A percentile compares a stretch with the other conserved stretches of the same genome.
Conservation (phyloP, 2,329 filamentous ascomycete species). For the Torrubiellomyces zombiae region DNA sequence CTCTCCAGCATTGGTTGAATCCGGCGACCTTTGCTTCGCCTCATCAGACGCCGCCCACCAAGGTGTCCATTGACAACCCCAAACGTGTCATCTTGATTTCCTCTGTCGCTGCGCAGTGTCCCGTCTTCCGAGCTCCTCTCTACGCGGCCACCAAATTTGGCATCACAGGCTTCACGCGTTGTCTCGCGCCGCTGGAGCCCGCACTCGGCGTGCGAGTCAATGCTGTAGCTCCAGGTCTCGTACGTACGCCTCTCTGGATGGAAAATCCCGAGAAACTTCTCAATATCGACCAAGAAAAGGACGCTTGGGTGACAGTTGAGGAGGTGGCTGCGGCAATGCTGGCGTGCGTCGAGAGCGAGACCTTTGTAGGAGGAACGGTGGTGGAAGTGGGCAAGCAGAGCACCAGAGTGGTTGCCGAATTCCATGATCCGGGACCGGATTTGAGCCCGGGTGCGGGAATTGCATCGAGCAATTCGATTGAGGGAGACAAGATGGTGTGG, state of each 20-base stretch:
- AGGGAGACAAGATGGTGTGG: conserved; percentile 12
- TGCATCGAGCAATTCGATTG: conserved; percentile 10
- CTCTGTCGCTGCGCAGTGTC: conserved; percentile 19
- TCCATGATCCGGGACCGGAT: conserved; percentile 23
- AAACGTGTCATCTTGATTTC: conserved; percentile 22
- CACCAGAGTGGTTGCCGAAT: conserved; percentile 15
- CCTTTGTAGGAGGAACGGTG: conserved; percentile 21
- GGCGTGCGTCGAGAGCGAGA: conserved; percentile 16
- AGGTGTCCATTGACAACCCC: conserved; percentile 11
- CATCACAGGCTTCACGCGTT: conserved; percentile 23
- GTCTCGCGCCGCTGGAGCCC: conserved; percentile 18
- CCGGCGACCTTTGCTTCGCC: conserved; percentile 6
- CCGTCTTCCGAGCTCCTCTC: conserved; percentile 17
- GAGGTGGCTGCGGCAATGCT: conserved; percentile 29
- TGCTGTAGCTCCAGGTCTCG: conserved; percentile 26
- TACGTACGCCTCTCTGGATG: conserved; percentile 27
- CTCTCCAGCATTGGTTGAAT: conserved; percentile 20
- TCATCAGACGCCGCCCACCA: conserved; percentile 1
- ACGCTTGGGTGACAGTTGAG: conserved; percentile 23
- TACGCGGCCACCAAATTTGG: conserved; percentile 23
- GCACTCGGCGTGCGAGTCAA: conserved; percentile 20
- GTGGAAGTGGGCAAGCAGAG: conserved; percentile 20
- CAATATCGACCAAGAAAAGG: conserved; percentile 15
- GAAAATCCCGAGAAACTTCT: conserved; percentile 26
- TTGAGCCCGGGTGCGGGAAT: conserved; percentile 11